Conservation (phyloP, 2,329 filamentous ascomycete species). For the Furcasterigmium furcatum region DNA sequence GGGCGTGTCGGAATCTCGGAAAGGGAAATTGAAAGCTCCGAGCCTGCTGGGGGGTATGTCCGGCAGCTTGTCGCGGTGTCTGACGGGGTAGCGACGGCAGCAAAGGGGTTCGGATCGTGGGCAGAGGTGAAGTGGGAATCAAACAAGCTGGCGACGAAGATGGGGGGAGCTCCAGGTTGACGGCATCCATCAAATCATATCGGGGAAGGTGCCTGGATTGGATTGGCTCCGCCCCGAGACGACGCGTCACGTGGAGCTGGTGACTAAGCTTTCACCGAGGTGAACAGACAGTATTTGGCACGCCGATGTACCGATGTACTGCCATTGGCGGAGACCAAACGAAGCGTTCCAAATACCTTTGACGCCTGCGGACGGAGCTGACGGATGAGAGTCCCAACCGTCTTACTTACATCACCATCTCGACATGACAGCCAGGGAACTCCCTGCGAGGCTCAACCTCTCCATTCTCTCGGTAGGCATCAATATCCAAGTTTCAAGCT, state of each 20-base stretch:
- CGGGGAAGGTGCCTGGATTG: constrained; percentile 1
- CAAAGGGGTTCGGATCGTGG: not conserved
- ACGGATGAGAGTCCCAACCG: no score
- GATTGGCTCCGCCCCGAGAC: no score
- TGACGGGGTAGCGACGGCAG: not conserved
- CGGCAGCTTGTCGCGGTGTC: not conserved
- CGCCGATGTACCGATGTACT: no score
- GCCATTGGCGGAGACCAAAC: no score
- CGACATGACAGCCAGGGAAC: no score
- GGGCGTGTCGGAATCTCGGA: not conserved
- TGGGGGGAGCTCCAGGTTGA: not conserved
- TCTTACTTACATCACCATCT: no score
- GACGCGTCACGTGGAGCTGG: not conserved
- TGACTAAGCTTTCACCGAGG: not conserved
- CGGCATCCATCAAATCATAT: not conserved
- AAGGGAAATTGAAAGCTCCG: not conserved
- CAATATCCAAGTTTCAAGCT: no score
- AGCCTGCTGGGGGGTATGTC: not conserved
- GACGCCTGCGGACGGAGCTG: no score
- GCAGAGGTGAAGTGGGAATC: not conserved
- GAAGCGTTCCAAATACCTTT: no score
- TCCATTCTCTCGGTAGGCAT: no score
- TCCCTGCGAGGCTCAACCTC: no score
- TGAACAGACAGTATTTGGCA: not conserved
- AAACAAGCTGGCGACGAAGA: constrained; percentile 1